These are phyloP conservation scores for Iodosphaeria phyllophila DNA, from an alignment of 2,329 filamentous ascomycete genomes.

Conservation along the genomic window DNA sequence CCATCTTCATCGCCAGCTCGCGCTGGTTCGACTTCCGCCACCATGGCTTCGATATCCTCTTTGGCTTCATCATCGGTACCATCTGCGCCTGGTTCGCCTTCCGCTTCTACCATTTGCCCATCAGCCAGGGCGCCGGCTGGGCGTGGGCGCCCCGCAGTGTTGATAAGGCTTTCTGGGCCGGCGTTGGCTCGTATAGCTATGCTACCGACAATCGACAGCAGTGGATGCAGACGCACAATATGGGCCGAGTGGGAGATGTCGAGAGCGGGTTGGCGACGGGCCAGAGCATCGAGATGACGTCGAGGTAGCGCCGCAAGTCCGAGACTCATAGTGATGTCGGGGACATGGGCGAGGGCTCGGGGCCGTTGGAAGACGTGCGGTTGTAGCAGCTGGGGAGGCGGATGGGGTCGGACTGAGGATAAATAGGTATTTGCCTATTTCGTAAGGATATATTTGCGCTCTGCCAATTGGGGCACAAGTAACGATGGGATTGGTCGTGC, in stretches of 20 bases:
- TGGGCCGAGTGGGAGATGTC: constrained; percentile 7
- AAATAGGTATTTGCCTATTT: too few species aligned
- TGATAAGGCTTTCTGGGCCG: constrained; percentile 61
- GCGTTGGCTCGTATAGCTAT: constrained; percentile 42
- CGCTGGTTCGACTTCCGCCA: constrained; percentile 82
- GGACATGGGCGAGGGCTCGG: neutral
- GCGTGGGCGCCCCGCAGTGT: constrained; percentile 65
- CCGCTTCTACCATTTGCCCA: constrained; percentile 69
- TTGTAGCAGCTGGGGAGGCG: too few species aligned
- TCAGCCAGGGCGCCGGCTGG: constrained; percentile 68
- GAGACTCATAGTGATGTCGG: neutral
- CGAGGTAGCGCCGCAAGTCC: constrained; percentile 5
- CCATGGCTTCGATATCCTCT: constrained; percentile 81
- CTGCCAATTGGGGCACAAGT: too few species aligned
- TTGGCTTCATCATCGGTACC: constrained; percentile 64
- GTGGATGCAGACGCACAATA: too few species aligned
- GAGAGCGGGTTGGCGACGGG: constrained; percentile 7
- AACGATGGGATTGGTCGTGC: too few species aligned
- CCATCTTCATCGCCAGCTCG: constrained; percentile 68
- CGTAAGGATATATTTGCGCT: too few species aligned
- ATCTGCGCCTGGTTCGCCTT: constrained; percentile 57
- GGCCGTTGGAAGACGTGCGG: too few species aligned
- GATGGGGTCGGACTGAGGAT: too few species aligned
- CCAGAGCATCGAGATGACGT: constrained; percentile 11
- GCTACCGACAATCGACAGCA: constrained; percentile 28